phyloP scores from a whole-genome alignment of 345 rosid genomes.

The Salix udensis region DNA sequence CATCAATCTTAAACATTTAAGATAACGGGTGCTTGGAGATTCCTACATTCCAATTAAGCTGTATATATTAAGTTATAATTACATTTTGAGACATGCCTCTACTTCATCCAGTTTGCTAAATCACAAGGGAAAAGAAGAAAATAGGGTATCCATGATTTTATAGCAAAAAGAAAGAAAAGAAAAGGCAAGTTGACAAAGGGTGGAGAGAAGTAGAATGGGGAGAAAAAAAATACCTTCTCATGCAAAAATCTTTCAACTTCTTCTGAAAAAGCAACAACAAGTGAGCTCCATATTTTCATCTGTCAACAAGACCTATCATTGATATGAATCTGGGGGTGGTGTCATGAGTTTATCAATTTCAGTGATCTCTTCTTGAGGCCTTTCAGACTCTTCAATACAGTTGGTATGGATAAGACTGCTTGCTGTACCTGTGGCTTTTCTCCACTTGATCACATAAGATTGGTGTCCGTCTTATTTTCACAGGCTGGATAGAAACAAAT shows the following conservation, averaged over 20 bases:
- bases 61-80: not conserved
- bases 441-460: conserved; percentile 72
- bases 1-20: not conserved
- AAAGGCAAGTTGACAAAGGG: not conserved
- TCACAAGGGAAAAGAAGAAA: not conserved
- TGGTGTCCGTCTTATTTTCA: conserved; percentile 64
- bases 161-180: not conserved
- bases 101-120: not conserved
- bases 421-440: conserved; percentile 37
- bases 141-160: not conserved
- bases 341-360: conserved; percentile 43
- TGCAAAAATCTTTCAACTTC: conserved; percentile 53
- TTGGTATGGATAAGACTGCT: conserved; percentile 17
- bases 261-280: conserved; percentile 58
- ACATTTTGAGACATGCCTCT: not conserved
- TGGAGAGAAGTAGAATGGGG: not conserved
- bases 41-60: not conserved
- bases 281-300: conserved; percentile 74
- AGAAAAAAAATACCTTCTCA: conserved; percentile 51
- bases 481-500: conserved; percentile 68
- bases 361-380: conserved; percentile 33
- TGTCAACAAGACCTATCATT: conserved; percentile 53
- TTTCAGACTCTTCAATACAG: conserved; percentile 31
- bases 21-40: not conserved
- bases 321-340: conserved; percentile 43